Conservation (phyloP, 257 asterid species). For the Handroanthus guayacan region DNA sequence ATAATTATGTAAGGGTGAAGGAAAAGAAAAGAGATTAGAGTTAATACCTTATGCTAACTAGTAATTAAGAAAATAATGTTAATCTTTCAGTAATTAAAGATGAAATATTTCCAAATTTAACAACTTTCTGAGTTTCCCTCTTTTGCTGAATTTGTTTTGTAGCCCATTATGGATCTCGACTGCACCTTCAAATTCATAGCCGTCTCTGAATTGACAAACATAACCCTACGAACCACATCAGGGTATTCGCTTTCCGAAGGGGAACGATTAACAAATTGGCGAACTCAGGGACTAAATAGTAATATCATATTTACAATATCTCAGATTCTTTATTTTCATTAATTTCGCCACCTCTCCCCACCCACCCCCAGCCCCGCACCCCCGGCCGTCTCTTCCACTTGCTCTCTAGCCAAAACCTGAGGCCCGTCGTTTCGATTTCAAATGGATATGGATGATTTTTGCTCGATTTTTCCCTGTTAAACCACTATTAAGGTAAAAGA, state of each 20-base stretch:
- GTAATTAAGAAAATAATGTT: not conserved
- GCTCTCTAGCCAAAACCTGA: constrained; percentile 8
- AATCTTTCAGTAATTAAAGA: not conserved
- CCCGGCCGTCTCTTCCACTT: not conserved
- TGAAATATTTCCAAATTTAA: constrained; percentile 6
- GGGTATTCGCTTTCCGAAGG: not conserved
- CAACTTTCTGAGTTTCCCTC: constrained; percentile 14
- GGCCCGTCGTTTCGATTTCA: constrained; percentile 13
- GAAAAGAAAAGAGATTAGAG: not conserved
- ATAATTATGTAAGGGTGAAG: not conserved
- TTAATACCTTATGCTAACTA: not conserved
- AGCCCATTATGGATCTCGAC: not conserved
- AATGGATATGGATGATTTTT: not conserved
- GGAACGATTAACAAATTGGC: no score
- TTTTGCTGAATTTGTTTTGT: not conserved
- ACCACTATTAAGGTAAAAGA: not conserved
- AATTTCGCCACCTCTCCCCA: not conserved
- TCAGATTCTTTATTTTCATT: not conserved
- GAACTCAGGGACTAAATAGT: not conserved
- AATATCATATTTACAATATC: not conserved
- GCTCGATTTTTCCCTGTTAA: not conserved
- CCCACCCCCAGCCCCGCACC: not conserved
- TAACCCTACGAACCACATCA: not conserved
- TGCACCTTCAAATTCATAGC: not conserved
- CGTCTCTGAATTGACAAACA: not conserved